Percentiles rank a stretch among this genome's conserved stretches.
phyloP scores from a whole-genome alignment of 1,139 yeast genomes.

The Scheffersomyces stambukii region DNA sequence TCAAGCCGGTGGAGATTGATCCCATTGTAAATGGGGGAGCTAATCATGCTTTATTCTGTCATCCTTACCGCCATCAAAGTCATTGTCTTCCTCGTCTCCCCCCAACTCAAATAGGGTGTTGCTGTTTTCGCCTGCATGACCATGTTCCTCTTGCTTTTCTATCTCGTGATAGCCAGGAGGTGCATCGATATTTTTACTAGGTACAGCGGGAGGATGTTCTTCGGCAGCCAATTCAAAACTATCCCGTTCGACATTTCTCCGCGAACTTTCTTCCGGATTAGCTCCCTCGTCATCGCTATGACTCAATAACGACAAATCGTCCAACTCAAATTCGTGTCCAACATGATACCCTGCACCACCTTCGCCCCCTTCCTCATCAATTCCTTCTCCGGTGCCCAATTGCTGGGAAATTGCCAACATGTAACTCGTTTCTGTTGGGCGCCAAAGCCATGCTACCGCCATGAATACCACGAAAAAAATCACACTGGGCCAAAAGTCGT shows the following conservation, averaged over 20 bases:
- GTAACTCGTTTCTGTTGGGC: slow-evolving; percentile 94
- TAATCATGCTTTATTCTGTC: slow-evolving; percentile 22
- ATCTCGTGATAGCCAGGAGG: slow-evolving; percentile 26
- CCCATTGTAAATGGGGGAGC: no score
- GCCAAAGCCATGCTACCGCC: slow-evolving; percentile 88
- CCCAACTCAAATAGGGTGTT: slow-evolving; percentile 38
- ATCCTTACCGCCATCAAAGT: slow-evolving; percentile 25
- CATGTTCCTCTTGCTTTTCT: slow-evolving; percentile 7
- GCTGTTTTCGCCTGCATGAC: slow-evolving; percentile 11
- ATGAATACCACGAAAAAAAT: slow-evolving; percentile 82
- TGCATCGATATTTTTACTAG: slow-evolving; percentile 6
- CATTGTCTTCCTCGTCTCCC: slow-evolving; percentile 28
- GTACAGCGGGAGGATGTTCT: slow-evolving; percentile 9
- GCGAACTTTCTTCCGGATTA: slow-evolving; percentile 8
- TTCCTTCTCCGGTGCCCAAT: slow-evolving; percentile 67
- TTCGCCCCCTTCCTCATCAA: slow-evolving; percentile 53
- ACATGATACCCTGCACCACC: slow-evolving; percentile 23
- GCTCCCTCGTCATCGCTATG: slow-evolving; percentile 41
- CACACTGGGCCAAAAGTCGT: slow-evolving; percentile 94
- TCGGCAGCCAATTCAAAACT: slow-evolving; percentile 34
- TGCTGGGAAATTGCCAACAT: slow-evolving; percentile 95
- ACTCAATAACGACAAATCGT: slow-evolving; percentile 63
- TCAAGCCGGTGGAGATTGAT: no score
- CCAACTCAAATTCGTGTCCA: slow-evolving; percentile 65
- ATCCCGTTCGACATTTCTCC: slow-evolving; percentile 19